Evolutionary conservation across 164 flowering plant genomes (phyloP).

Genomic region (Liquidambar formosana): DNA sequence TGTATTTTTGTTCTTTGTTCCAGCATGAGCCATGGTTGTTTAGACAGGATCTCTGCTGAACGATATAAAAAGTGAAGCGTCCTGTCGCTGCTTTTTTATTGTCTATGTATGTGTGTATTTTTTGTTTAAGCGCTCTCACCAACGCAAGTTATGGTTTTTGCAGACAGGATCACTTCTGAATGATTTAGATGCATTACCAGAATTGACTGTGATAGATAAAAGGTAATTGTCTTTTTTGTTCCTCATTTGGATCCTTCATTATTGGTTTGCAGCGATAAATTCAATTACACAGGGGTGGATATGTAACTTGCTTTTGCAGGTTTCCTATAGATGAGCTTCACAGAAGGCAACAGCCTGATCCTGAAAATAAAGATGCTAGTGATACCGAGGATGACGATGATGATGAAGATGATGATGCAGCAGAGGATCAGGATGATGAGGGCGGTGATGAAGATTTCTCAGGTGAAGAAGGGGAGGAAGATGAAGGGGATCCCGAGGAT

Average conservation of each 20-base stretch:
- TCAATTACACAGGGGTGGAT: not conserved
- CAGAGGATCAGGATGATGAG: conserved; percentile 40
- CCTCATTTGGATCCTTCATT: not conserved
- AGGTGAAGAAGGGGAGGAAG: conserved; percentile 48
- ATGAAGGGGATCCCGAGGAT: conserved; percentile 52
- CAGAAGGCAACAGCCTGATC: conserved; percentile 16
- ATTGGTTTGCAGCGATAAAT: not conserved
- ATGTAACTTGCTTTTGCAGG: conserved; percentile 19
- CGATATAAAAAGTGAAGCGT: not conserved
- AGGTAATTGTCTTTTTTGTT: conserved; percentile 10
- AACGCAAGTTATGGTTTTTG: conserved; percentile 4
- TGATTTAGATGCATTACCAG: conserved; percentile 5
- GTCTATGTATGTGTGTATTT: too few species aligned
- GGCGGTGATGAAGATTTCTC: conserved; percentile 61
- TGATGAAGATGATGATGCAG: conserved; percentile 47
- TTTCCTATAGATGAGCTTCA: conserved; percentile 31
- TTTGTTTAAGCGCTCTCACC: not conserved
- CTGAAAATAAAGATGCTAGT: conserved; percentile 35
- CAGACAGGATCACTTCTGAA: conserved; percentile 19
- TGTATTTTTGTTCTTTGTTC: too few species aligned
- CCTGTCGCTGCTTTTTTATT: too few species aligned
- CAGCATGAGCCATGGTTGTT: not conserved
- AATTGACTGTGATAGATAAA: conserved; percentile 12
- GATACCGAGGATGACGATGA: conserved; percentile 40
- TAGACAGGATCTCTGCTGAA: not conserved